Percentiles rank a stretch among this genome's conserved stretches.
Evolutionary conservation across 345 rosid genomes (phyloP).

Genomic region (Citrus sp.): DNA sequence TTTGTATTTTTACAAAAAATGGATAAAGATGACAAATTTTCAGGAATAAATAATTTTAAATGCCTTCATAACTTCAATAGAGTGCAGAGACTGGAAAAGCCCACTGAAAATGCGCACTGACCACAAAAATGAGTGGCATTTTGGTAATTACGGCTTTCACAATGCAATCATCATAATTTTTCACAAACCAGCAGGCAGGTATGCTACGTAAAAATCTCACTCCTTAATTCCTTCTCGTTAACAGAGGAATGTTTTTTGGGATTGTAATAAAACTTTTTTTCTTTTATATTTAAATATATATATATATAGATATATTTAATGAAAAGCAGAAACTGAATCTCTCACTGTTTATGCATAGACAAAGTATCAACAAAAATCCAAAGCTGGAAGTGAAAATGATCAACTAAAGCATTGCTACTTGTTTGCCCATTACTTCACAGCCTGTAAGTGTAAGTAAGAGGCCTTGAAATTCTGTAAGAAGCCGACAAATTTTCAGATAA

Average conservation of each 20-base stretch:
- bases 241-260: slow-evolving; percentile 18
- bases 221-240: slow-evolving; percentile 7
- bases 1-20: no score
- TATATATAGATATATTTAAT: no score
- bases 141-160: not conserved
- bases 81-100: not conserved
- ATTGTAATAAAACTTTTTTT: not conserved
- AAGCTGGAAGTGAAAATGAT: not conserved
- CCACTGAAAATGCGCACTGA: not conserved
- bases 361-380: slow-evolving; percentile 9
- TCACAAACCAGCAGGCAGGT: not conserved
- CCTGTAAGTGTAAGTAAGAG: slow-evolving; percentile 23
- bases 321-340: slow-evolving; percentile 15
- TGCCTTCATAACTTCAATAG: not conserved
- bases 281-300: no score
- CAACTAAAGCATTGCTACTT: slow-evolving; percentile 13
- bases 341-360: slow-evolving; percentile 3
- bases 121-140: slow-evolving; percentile 1
- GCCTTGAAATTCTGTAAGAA: slow-evolving; percentile 29
- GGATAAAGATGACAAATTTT: no score
- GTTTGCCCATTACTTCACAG: slow-evolving; percentile 51
- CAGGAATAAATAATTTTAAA: no score
- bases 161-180: not conserved
- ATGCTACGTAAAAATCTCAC: not conserved
- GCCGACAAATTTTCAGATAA: slow-evolving; percentile 48